These are phyloP conservation scores for Ceratonia siliqua DNA, from an alignment of 306 rosid genomes.

Conservation along the genomic window DNA sequence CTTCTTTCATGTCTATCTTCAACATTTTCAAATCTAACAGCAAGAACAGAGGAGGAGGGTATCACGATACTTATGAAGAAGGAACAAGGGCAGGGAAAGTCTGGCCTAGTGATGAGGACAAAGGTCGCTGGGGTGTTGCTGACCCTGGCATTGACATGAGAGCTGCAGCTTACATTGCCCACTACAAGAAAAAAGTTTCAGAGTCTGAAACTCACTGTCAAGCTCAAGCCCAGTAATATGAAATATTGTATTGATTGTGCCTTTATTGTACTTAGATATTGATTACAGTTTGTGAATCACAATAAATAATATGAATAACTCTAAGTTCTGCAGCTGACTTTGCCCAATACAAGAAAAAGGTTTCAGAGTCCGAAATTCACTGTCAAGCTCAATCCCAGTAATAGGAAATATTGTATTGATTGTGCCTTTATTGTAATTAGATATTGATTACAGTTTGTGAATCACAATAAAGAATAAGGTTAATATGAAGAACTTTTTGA, in stretches of 20 bases:
- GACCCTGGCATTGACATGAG: slow-evolving; percentile 73
- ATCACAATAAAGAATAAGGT: slow-evolving; percentile 14
- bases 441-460: slow-evolving; percentile 29
- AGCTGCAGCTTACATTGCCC: slow-evolving; percentile 60
- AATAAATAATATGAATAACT: slow-evolving; percentile 8
- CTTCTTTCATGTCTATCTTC: slow-evolving; percentile 59
- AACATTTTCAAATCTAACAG: slow-evolving; percentile 54
- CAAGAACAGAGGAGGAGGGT: slow-evolving; percentile 33
- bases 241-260: not conserved
- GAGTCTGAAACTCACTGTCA: slow-evolving; percentile 56
- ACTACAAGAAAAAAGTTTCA: slow-evolving; percentile 50
- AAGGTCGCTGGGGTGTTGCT: slow-evolving; percentile 58
- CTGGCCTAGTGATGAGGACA: slow-evolving; percentile 87
- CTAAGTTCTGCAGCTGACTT: slow-evolving; percentile 58
- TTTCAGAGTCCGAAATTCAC: slow-evolving; percentile 50
- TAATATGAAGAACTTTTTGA: not conserved
- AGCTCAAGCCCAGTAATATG: slow-evolving; percentile 36
- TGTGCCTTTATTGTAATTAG: slow-evolving; percentile 10
- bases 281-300: slow-evolving; percentile 28
- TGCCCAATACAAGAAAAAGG: slow-evolving; percentile 46
- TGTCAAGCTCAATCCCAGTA: slow-evolving; percentile 36
- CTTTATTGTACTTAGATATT: slow-evolving; percentile 13
- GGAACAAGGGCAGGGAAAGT: slow-evolving; percentile 45
- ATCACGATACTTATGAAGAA: slow-evolving; percentile 42
- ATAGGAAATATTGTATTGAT: slow-evolving; percentile 7